Evolutionary conservation across 331 rosid genomes (phyloP).

Genomic region (Malus hybrid): DNA sequence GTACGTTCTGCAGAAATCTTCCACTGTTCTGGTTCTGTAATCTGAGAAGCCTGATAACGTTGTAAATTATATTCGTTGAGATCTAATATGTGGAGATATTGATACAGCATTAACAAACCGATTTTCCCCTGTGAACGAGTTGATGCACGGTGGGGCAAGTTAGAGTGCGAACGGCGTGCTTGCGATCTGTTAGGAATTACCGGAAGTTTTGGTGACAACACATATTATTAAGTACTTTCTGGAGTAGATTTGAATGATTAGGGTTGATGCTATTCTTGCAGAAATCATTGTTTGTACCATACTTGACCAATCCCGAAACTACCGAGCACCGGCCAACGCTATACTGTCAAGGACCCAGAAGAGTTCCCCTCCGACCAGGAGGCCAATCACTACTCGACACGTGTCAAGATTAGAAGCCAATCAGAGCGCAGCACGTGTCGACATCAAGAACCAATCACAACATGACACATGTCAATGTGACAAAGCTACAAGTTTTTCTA

Average conservation of each 20-base stretch:
- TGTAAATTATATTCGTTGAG: neutral
- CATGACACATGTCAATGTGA: no score
- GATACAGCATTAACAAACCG: conserved; percentile 64
- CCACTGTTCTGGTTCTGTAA: neutral
- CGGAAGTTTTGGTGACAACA: conserved; percentile 28
- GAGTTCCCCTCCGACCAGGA: no score
- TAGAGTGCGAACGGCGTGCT: conserved; percentile 74
- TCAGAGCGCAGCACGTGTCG: no score
- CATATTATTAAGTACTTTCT: neutral
- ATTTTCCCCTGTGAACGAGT: conserved; percentile 77
- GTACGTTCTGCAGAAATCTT: conserved; percentile 19
- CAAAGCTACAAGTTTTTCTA: no score
- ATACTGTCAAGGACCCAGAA: no score
- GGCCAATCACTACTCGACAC: no score
- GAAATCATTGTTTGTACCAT: neutral
- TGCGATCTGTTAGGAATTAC: conserved; percentile 65
- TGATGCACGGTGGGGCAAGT: conserved; percentile 95
- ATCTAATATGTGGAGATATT: neutral
- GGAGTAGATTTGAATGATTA: neutral
- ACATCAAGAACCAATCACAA: no score
- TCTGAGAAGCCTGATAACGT: neutral
- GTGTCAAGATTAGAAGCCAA: no score
- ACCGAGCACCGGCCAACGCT: no score
- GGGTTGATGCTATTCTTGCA: no score
- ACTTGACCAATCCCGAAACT: no score